These are phyloP conservation scores for Trichomonas tenax DNA, from an alignment of 208 protist genomes.

Conservation along the genomic window DNA sequence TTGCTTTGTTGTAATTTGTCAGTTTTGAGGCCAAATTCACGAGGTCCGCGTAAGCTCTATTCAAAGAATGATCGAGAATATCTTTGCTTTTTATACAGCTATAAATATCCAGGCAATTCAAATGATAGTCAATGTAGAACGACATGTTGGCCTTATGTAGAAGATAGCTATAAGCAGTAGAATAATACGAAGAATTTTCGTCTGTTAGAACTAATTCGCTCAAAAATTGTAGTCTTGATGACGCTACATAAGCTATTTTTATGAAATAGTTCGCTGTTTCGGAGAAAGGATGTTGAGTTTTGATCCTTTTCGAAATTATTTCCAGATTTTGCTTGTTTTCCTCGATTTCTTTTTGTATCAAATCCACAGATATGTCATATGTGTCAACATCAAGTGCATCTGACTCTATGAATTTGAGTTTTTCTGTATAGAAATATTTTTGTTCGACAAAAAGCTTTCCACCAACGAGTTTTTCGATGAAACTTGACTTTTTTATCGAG, in stretches of 20 bases:
- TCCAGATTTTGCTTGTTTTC: not conserved
- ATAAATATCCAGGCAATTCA: not conserved
- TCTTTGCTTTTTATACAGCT: not conserved
- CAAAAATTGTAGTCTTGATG: not conserved
- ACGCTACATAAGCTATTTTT: not conserved
- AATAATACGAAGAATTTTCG: not conserved
- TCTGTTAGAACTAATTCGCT: not conserved
- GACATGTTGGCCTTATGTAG: not conserved
- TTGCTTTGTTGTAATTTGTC: not conserved
- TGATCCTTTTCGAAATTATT: not conserved
- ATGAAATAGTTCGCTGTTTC: not conserved
- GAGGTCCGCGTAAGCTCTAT: not conserved
- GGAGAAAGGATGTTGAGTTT: not conserved
- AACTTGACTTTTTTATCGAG: too few relatives aligned
- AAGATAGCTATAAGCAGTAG: not conserved
- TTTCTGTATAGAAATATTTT: too few relatives aligned
- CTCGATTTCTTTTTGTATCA: not conserved
- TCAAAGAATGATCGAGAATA: not conserved
- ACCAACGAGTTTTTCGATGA: too few relatives aligned
- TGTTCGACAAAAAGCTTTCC: too few relatives aligned
- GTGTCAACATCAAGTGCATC: too few relatives aligned
- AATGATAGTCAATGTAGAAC: not conserved
- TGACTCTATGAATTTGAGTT: too few relatives aligned
- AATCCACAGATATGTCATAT: too few relatives aligned
- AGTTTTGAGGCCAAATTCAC: not conserved